Percentiles rank a stretch among this genome's conserved stretches.
Conservation (phyloP, 2,329 filamentous ascomycete species). For the Zymoseptoria pseudotritici region DNA sequence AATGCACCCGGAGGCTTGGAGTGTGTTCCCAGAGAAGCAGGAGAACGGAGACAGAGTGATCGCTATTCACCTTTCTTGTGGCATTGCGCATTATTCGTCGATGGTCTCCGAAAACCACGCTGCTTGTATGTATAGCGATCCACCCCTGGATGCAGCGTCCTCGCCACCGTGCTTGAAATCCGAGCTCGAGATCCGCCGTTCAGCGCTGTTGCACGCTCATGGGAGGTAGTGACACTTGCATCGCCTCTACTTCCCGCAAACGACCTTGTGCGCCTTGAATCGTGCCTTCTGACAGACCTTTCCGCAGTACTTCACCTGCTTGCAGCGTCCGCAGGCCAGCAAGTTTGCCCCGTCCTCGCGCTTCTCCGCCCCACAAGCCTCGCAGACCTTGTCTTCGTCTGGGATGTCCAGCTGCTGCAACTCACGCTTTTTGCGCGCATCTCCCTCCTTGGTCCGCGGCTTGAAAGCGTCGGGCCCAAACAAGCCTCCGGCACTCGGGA, state of each 20-base stretch:
- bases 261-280: background rate
- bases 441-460: background rate
- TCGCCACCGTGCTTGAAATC: too few species aligned
- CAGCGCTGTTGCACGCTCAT: too few species aligned
- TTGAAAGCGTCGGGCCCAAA: background rate
- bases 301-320: background rate
- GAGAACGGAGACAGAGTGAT: too few species aligned
- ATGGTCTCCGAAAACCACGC: too few species aligned
- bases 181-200: too few species aligned
- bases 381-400: conserved; percentile 72
- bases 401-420: conserved; percentile 58
- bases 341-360: conserved; percentile 30
- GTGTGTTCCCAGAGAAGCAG: too few species aligned
- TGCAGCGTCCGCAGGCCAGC: background rate
- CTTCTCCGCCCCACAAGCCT: conserved; percentile 33
- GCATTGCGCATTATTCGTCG: too few species aligned
- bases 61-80: too few species aligned
- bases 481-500: background rate
- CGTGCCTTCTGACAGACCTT: background rate
- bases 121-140: too few species aligned
- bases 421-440: background rate
- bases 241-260: background rate
- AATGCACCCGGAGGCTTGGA: too few species aligned
- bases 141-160: too few species aligned
- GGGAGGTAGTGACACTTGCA: too few species aligned